These are phyloP conservation scores for Candida glaebosa DNA, from an alignment of 805 yeast species.

Conservation along the genomic window DNA sequence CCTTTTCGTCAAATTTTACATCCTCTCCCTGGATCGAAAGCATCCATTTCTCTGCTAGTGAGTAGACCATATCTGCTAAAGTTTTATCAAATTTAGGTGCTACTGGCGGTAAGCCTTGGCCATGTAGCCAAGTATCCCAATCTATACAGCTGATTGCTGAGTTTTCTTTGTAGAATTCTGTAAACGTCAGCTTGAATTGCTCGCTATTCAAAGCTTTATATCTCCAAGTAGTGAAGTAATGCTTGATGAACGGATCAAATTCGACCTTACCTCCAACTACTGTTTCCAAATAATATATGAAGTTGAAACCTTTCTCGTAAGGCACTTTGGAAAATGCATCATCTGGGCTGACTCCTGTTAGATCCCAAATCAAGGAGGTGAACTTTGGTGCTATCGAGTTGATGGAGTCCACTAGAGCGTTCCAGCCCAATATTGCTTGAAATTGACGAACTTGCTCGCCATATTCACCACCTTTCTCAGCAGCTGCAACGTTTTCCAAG, in stretches of 20 bases:
- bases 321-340: conserved; percentile 32
- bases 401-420: conserved; percentile 22
- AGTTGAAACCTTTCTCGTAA: conserved; percentile 35
- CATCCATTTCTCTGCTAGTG: conserved; percentile 21
- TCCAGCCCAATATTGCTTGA: conserved; percentile 30
- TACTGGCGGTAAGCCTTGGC: conserved; percentile 24
- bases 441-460: conserved; percentile 33
- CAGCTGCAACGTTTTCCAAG: conserved; percentile 26
- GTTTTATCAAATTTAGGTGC: conserved; percentile 24
- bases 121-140: conserved; percentile 27
- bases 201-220: conserved; percentile 25
- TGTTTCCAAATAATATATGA: conserved; percentile 25
- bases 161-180: conserved; percentile 21
- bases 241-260: conserved; percentile 27
- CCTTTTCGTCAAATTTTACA: conserved; percentile 11
- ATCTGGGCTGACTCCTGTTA: conserved; percentile 22
- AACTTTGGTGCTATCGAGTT: conserved; percentile 17
- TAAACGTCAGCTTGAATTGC: conserved; percentile 23
- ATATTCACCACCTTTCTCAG: conserved; percentile 16
- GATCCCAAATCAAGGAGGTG: conserved; percentile 22
- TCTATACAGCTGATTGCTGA: conserved; percentile 21
- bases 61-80: conserved; percentile 25
- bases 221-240: conserved; percentile 25
- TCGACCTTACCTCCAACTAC: conserved; percentile 19
- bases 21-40: conserved; percentile 6